Conservation (phyloP, 2,329 filamentous ascomycete genomes). For the Capronia coronata region DNA sequence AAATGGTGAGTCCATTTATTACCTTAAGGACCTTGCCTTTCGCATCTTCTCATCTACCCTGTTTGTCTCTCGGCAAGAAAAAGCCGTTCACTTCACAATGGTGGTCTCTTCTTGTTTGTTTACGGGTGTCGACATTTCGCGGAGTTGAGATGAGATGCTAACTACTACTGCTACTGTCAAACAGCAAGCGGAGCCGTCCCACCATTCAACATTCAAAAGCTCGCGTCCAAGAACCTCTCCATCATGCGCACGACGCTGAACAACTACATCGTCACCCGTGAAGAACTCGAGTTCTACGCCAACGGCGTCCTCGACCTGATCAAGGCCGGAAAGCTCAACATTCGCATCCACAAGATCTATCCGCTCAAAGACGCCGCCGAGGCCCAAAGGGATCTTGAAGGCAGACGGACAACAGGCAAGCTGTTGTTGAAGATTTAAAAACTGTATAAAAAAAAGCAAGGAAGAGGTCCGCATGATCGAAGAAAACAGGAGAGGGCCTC, state of each 20-base stretch:
- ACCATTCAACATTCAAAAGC: constrained; percentile 54
- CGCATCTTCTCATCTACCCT: not conserved
- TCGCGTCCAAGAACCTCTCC: constrained; percentile 69
- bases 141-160: too few species aligned
- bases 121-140: too few species aligned
- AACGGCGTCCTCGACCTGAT: constrained; percentile 69
- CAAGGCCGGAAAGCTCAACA: constrained; percentile 60
- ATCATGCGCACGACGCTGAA: constrained; percentile 68
- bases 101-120: too few species aligned
- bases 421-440: constrained; percentile 60
- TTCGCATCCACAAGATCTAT: constrained; percentile 71
- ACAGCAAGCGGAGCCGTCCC: constrained; percentile 57
- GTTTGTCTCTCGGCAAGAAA: not conserved
- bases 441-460: not conserved
- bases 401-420: constrained; percentile 78
- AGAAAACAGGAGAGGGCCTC: too few species aligned
- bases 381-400: constrained; percentile 74
- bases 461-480: too few species aligned
- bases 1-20: constrained; percentile 42
- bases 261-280: constrained; percentile 61
- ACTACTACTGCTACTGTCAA: not conserved
- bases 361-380: constrained; percentile 63
- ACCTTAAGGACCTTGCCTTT: not conserved
- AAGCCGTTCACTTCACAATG: too few species aligned
- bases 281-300: constrained; percentile 65